These are phyloP conservation scores for Breviolum minutum DNA, from an alignment of 73 alveolate species.

Conservation along the genomic window DNA sequence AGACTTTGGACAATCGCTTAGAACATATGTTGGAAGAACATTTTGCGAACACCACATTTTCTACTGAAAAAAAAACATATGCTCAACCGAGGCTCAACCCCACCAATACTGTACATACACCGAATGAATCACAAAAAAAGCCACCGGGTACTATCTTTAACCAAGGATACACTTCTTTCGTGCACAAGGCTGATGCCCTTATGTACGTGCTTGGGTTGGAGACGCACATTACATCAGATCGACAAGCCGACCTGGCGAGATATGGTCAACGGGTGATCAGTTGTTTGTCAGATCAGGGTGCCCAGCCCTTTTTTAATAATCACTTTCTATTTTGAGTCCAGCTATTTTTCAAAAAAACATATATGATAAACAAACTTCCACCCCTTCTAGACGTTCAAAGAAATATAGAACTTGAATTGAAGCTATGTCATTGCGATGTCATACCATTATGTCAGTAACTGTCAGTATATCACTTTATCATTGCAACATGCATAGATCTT, in stretches of 20 bases:
- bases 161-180: background rate
- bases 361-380: no score
- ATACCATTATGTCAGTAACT: no score
- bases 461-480: no score
- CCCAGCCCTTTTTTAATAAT: background rate
- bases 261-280: background rate
- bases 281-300: background rate
- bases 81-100: no score
- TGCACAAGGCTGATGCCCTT: background rate
- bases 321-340: background rate
- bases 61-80: no score
- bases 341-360: no score
- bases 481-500: no score
- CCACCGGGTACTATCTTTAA: background rate
- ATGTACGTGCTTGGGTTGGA: background rate
- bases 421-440: no score
- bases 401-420: background rate
- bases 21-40: background rate
- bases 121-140: no score
- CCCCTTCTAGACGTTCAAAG: no score
- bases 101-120: no score
- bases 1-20: no score
- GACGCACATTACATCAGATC: background rate
- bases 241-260: background rate
- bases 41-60: background rate